phyloP scores from a whole-genome alignment of 768 basidiomycete genomes.

The Termitomyces titanicus region DNA sequence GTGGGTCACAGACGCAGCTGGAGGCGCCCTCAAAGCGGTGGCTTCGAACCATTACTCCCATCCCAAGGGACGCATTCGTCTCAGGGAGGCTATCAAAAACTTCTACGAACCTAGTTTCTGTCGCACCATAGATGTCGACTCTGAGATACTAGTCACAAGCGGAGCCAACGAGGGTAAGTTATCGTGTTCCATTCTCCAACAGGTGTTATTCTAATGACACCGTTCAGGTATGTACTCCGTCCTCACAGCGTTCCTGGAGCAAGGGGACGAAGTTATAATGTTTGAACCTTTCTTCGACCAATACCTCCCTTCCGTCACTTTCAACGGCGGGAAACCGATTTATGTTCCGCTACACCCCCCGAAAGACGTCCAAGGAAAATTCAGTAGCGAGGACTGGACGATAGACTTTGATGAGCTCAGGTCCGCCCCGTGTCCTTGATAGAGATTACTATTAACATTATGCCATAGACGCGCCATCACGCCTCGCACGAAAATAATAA shows the following conservation, averaged over 20 bases:
- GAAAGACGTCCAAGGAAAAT: conserved; percentile 36
- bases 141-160: conserved; percentile 91
- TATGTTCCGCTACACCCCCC: conserved; percentile 96
- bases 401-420: conserved; percentile 87
- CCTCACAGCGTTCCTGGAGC: conserved; percentile 86
- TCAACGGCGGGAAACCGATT: conserved; percentile 91
- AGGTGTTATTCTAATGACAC: not conserved
- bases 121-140: conserved; percentile 75
- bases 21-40: conserved; percentile 59
- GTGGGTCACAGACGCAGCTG: conserved; percentile 75
- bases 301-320: conserved; percentile 87
- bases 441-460: not conserved
- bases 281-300: conserved; percentile 99
- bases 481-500: conserved; percentile 88
- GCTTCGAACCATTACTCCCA: conserved; percentile 86
- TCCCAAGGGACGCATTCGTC: conserved; percentile 82
- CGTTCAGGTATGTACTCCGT: conserved; percentile 86
- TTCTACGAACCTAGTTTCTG: conserved; percentile 71
- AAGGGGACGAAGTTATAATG: conserved; percentile 96
- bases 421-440: conserved; percentile 30
- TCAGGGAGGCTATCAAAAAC: conserved; percentile 82
- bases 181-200: not conserved
- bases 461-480: conserved; percentile 69
- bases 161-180: conserved; percentile 93
- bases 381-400: conserved; percentile 78